These are phyloP conservation scores for Pseudogymnoascus sp. DNA, from an alignment of 2,329 filamentous ascomycete species.

Conservation along the genomic window DNA sequence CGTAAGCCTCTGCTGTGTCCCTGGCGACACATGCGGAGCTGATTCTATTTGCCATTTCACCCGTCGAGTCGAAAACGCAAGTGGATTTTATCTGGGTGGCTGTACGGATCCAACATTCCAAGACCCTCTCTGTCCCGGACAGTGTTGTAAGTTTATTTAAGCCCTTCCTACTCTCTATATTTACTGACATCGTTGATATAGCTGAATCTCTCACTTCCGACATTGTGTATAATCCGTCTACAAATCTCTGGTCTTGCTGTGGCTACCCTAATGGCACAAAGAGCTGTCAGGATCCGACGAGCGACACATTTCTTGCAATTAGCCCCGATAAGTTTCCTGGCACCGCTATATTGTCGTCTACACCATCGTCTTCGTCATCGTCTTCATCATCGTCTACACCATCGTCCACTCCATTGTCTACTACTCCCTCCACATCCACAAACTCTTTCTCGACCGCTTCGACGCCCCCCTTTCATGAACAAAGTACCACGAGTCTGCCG, in stretches of 20 bases:
- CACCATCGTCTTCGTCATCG: too few relatives aligned
- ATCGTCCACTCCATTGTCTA: too few relatives aligned
- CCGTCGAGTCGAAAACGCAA: not conserved
- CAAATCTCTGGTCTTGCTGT: not conserved
- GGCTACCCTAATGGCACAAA: not conserved
- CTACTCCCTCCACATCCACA: not conserved
- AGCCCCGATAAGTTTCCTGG: not conserved
- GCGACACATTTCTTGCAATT: not conserved
- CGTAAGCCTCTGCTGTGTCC: not conserved
- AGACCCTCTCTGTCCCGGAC: not conserved
- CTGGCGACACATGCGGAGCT: not conserved
- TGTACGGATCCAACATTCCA: not conserved
- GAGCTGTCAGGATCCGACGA: not conserved
- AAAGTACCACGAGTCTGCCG: not conserved
- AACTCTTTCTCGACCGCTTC: not conserved
- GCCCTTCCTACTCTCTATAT: not conserved
- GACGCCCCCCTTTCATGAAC: not conserved
- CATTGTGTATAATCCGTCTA: not conserved
- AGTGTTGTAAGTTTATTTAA: not conserved
- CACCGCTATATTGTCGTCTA: not conserved
- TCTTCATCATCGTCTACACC: too few relatives aligned
- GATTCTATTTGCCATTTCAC: not conserved
- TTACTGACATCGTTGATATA: not conserved
- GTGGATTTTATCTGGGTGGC: not conserved
- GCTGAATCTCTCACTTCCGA: not conserved